Evolutionary conservation across 371 early-diverging fungal species (phyloP).

Genomic region (Choanephora cucurbitarum): DNA sequence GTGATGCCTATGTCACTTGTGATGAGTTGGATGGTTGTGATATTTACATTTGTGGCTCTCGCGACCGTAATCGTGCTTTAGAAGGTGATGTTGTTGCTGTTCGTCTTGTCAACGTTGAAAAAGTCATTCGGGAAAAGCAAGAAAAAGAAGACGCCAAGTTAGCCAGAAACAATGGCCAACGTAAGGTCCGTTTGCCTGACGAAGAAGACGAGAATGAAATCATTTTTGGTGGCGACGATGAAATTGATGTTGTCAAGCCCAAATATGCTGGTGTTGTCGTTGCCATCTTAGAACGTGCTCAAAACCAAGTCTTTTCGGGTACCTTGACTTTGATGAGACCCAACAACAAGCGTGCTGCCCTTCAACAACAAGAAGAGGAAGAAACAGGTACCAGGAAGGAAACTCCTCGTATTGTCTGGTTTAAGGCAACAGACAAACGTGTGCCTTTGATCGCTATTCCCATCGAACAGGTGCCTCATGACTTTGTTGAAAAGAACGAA

Average conservation of each 20-base stretch:
- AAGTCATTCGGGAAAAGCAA: constrained; percentile 59
- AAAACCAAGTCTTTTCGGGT: constrained; percentile 68
- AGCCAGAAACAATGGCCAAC: constrained; percentile 51
- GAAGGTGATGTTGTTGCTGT: constrained; percentile 90
- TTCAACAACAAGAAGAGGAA: constrained; percentile 46
- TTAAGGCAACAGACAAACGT: constrained; percentile 83
- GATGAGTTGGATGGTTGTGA: constrained; percentile 63
- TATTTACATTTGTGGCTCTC: constrained; percentile 78
- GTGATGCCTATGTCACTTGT: constrained; percentile 84
- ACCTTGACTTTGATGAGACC: constrained; percentile 59
- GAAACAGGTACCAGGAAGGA: constrained; percentile 33
- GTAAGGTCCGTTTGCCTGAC: constrained; percentile 42
- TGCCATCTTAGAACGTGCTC: constrained; percentile 65
- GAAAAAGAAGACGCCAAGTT: constrained; percentile 55
- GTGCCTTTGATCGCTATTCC: constrained; percentile 81
- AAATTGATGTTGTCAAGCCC: constrained; percentile 56
- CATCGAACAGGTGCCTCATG: constrained; percentile 65
- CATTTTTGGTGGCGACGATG: constrained; percentile 57
- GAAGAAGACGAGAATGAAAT: constrained; percentile 55
- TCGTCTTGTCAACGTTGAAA: constrained; percentile 71
- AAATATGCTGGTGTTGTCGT: constrained; percentile 70
- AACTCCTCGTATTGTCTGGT: constrained; percentile 72
- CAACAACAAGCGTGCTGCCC: constrained; percentile 59
- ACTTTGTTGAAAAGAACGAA: constrained; percentile 66
- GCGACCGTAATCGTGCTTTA: constrained; percentile 83